phyloP scores from a whole-genome alignment of 345 rosid genomes.

The Gossypium raimondii region DNA sequence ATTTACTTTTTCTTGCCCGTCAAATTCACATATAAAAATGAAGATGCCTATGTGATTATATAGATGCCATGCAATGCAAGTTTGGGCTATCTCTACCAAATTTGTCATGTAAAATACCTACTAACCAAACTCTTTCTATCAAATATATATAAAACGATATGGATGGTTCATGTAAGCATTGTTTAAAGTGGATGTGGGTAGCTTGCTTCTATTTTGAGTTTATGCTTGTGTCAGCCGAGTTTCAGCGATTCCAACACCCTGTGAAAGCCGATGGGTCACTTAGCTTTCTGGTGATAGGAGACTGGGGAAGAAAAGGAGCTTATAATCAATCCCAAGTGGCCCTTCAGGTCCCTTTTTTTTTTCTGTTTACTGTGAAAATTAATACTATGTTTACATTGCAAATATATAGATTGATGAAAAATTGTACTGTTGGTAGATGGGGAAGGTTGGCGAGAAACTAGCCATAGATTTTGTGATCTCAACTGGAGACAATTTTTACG shows the following conservation, averaged over 20 bases:
- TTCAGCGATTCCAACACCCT: slow-evolving; percentile 16
- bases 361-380: background rate
- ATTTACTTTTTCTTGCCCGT: background rate
- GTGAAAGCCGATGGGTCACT: slow-evolving; percentile 18
- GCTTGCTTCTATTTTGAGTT: background rate
- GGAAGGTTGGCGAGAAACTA: slow-evolving; percentile 49
- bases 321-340: slow-evolving; percentile 5
- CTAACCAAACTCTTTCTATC: background rate
- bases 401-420: background rate
- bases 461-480: slow-evolving; percentile 63
- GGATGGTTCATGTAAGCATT: background rate
- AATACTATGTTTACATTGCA: background rate
- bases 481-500: slow-evolving; percentile 79
- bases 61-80: background rate
- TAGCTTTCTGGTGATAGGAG: slow-evolving; percentile 26
- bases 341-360: slow-evolving; percentile 2
- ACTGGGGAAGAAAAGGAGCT: slow-evolving; percentile 26
- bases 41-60: background rate
- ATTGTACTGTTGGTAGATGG: slow-evolving; percentile 42
- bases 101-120: background rate
- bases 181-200: background rate
- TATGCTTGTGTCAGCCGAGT: slow-evolving; percentile 2
- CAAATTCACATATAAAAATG: background rate
- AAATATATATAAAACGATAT: background rate
- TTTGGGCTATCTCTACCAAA: background rate